Percentiles rank a stretch among this genome's conserved stretches.
phyloP scores from a whole-genome alignment of 495 filamentous ascomycete species.

The Entonaema liquescens region DNA sequence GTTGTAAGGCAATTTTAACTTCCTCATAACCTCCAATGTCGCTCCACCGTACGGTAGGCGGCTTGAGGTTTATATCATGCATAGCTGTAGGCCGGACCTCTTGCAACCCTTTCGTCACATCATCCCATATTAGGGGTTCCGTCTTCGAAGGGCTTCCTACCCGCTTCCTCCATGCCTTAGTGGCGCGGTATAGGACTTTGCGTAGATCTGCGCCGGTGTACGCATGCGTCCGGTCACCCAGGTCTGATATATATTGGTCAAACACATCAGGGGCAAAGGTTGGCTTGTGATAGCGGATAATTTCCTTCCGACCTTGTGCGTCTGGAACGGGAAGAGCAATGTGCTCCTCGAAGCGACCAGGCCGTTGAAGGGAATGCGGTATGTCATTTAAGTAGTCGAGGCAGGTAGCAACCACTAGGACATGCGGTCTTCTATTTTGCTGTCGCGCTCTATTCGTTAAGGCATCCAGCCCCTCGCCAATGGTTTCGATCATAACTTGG shows the following conservation, averaged over 20 bases:
- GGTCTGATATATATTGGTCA: slow-evolving; percentile 50
- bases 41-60: slow-evolving; percentile 84
- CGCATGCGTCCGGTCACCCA: slow-evolving; percentile 63
- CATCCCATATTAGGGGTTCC: slow-evolving; percentile 47
- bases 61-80: slow-evolving; percentile 87
- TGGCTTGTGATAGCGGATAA: slow-evolving; percentile 65
- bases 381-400: slow-evolving; percentile 77
- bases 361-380: slow-evolving; percentile 73
- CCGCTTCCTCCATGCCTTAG: slow-evolving; percentile 41
- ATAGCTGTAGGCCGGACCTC: slow-evolving; percentile 80
- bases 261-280: slow-evolving; percentile 47
- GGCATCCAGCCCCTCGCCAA: slow-evolving; percentile 63
- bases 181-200: slow-evolving; percentile 55
- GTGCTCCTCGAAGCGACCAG: slow-evolving; percentile 71
- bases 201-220: slow-evolving; percentile 61
- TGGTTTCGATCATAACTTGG: slow-evolving; percentile 55
- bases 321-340: slow-evolving; percentile 86
- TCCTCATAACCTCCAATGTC: slow-evolving; percentile 90
- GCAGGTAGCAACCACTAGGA: slow-evolving; percentile 77
- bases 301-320: slow-evolving; percentile 72
- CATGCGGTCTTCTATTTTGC: slow-evolving; percentile 50
- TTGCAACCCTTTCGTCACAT: slow-evolving; percentile 55
- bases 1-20: slow-evolving; percentile 69
- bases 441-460: slow-evolving; percentile 50
- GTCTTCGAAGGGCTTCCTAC: slow-evolving; percentile 22